Percentiles rank a stretch among this genome's conserved stretches.
Evolutionary conservation across 2,329 filamentous ascomycete species (phyloP).

Genomic region (Ophiostoma pallidulum): DNA sequence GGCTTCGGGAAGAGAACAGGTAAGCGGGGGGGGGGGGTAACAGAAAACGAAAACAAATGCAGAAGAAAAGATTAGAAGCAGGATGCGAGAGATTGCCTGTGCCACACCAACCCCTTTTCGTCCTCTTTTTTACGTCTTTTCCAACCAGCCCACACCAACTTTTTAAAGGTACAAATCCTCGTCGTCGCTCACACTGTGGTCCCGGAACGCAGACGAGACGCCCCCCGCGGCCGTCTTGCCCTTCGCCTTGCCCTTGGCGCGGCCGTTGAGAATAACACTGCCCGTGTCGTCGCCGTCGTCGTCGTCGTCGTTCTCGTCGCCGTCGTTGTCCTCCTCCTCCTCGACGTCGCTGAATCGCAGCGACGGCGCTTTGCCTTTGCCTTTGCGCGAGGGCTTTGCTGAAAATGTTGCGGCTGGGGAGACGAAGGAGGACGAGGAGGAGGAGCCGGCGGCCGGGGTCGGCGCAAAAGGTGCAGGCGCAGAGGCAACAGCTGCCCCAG

Average conservation of each 20-base stretch:
- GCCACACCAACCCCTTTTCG: no score
- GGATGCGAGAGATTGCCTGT: no score
- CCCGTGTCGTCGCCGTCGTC: slow-evolving; percentile 22
- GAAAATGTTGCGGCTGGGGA: no score
- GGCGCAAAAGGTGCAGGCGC: slow-evolving; percentile 15
- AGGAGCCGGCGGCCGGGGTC: no score
- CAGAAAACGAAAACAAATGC: no score
- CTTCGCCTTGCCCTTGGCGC: slow-evolving; percentile 47
- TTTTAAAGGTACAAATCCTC: slow-evolving; percentile 43
- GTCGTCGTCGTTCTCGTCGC: slow-evolving; percentile 19
- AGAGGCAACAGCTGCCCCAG: slow-evolving; percentile 2
- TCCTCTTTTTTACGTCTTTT: no score
- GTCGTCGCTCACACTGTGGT: slow-evolving; percentile 47
- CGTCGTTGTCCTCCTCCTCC: slow-evolving; percentile 22
- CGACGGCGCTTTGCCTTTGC: slow-evolving; percentile 25
- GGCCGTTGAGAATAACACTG: slow-evolving; percentile 25
- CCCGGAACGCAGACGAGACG: slow-evolving; percentile 34
- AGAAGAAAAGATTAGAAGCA: no score
- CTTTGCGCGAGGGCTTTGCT: slow-evolving; percentile 1
- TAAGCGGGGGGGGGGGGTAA: no score
- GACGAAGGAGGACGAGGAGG: no score
- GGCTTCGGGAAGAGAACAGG: no score
- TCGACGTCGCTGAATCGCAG: slow-evolving; percentile 25
- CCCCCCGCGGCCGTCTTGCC: slow-evolving; percentile 36
- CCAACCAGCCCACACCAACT: background rate